These are phyloP conservation scores for Penicillium sp. DNA, from an alignment of 2,329 filamentous ascomycete species.

Conservation along the genomic window DNA sequence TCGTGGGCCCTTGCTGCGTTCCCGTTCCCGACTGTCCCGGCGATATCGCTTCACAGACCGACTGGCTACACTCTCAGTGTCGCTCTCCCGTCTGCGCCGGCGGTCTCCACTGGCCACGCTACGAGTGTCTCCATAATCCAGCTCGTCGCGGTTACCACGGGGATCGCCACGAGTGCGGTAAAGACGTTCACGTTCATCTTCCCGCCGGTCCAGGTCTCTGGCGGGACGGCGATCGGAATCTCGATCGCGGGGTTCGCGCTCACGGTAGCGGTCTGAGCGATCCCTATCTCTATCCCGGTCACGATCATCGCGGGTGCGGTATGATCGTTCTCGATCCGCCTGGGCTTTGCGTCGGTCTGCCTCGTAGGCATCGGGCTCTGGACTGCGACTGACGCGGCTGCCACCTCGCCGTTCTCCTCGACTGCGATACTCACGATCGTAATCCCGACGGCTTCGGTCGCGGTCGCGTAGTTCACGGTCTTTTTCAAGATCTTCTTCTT, in stretches of 20 bases:
- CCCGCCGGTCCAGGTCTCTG: constrained; percentile 55
- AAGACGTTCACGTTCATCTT: constrained; percentile 84
- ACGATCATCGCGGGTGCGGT: constrained; percentile 74
- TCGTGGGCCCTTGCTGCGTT: constrained; percentile 47
- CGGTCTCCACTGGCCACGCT: constrained; percentile 61
- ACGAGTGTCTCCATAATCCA: constrained; percentile 75
- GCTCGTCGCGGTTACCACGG: constrained; percentile 76
- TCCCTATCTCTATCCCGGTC: constrained; percentile 38
- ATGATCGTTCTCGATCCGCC: constrained; percentile 90
- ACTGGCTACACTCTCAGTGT: constrained; percentile 62
- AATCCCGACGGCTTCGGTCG: constrained; percentile 53
- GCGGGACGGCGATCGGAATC: constrained; percentile 40
- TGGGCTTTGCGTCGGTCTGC: constrained; percentile 92
- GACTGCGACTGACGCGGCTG: constrained; percentile 74
- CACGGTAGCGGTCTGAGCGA: constrained; percentile 26
- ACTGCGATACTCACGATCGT: constrained; percentile 59
- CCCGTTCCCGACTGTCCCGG: constrained; percentile 42
- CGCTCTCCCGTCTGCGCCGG: constrained; percentile 76
- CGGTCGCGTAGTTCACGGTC: constrained; percentile 53
- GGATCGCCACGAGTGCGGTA: constrained; percentile 82
- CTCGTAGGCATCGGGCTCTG: constrained; percentile 93
- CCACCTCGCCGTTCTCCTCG: constrained; percentile 42
- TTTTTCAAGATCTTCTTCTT: constrained; percentile 76
- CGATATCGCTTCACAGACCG: constrained; percentile 63
- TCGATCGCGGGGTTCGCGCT: constrained; percentile 40